Conservation (phyloP, 345 rosid species). For the Conringia planisiliqua region DNA sequence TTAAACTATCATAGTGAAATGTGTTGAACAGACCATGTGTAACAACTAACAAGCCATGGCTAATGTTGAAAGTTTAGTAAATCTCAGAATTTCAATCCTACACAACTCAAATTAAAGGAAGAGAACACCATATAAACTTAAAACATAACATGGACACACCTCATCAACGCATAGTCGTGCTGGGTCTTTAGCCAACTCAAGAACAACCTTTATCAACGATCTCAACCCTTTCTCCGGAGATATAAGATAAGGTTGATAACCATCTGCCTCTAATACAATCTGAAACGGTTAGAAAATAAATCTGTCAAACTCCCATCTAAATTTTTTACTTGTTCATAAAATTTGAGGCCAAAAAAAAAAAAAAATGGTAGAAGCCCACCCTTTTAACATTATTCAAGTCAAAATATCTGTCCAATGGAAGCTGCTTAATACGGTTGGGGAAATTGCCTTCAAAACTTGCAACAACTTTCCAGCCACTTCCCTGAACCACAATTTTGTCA, state of each 20-base stretch:
- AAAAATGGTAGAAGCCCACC: constrained; percentile 44
- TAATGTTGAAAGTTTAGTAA: background rate
- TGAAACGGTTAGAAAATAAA: background rate
- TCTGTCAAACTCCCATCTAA: constrained; percentile 6
- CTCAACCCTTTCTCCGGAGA: constrained; percentile 99
- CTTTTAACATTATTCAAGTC: constrained; percentile 88
- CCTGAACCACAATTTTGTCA: constrained; percentile 44
- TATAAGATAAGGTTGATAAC: constrained; percentile 98
- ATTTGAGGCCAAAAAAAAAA: constrained; percentile 11
- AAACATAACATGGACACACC: constrained; percentile 45
- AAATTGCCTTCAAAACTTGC: constrained; percentile 95
- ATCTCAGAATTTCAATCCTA: constrained; percentile 10
- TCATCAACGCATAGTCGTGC: constrained; percentile 90
- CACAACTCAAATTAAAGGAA: constrained; percentile 13
- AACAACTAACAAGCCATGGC: constrained; percentile 17
- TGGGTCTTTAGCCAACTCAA: constrained; percentile 98
- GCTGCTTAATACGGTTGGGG: constrained; percentile 91
- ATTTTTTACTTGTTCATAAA: background rate
- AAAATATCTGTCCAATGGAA: constrained; percentile 93
- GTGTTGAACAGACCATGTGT: constrained; percentile 12
- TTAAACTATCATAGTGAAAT: background rate
- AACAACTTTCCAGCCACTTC: constrained; percentile 98
- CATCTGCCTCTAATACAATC: constrained; percentile 88
- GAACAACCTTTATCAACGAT: constrained; percentile 89
- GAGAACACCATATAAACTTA: background rate